These are phyloP conservation scores for Vitis rupestris DNA, from an alignment of 164 flowering plant species.

Conservation along the genomic window DNA sequence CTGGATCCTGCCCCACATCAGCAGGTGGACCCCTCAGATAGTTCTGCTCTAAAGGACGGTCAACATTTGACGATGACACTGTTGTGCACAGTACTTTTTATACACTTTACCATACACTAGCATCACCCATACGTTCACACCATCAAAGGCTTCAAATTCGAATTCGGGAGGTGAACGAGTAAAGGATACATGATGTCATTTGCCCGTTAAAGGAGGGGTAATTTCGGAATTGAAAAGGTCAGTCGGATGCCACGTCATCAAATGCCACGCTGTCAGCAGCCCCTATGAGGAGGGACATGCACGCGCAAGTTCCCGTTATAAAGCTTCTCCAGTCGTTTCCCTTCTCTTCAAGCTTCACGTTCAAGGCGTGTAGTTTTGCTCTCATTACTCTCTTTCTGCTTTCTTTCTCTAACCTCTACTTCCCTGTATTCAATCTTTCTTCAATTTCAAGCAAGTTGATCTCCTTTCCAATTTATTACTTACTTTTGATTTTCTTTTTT, in stretches of 20 bases:
- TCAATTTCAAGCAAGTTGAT: neutral
- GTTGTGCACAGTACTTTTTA: no score
- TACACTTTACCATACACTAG: neutral
- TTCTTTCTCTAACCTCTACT: constrained; percentile 10
- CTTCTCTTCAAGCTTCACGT: constrained; percentile 5
- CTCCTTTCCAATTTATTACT: neutral
- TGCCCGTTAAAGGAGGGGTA: neutral
- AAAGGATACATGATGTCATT: neutral
- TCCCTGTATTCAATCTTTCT: constrained; percentile 3
- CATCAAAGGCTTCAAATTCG: constrained; percentile 26
- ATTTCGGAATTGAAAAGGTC: neutral
- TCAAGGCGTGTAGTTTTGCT: constrained; percentile 26
- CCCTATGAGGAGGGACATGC: constrained; percentile 17
- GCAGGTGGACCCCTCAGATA: constrained; percentile 3
- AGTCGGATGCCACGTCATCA: constrained; percentile 13
- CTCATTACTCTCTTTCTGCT: constrained; percentile 13
- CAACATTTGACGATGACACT: no score
- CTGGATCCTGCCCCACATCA: neutral
- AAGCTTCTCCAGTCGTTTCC: constrained; percentile 7
- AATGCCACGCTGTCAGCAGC: constrained; percentile 21
- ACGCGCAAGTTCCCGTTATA: constrained; percentile 32
- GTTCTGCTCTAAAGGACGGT: neutral
- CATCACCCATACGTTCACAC: neutral
- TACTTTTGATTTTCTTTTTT: no score
- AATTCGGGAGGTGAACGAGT: constrained; percentile 1